Base-by-base conservation (phyloP, 2,329 filamentous ascomycete species). In the Fusarium nodosum region DNA sequence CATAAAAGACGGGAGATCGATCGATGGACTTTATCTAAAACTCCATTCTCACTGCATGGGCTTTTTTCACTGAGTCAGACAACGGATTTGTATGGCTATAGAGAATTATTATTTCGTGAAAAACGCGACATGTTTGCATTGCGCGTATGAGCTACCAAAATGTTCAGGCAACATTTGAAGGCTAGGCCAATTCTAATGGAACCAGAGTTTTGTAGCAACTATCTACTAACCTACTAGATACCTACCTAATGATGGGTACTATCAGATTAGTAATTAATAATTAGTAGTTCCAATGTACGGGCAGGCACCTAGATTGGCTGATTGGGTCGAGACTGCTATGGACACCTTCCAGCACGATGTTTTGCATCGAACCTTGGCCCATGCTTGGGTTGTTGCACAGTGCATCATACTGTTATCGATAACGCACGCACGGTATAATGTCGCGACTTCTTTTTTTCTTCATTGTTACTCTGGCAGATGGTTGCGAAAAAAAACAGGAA, bases 1-100 rank as follows among this genome's bases (percentile, higher is more conserved):
- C 41, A 36, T 12, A 39, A 34, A 52, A 12, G 26, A 66, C 26
- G 18, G 42, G 33, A 50, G 61, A 66, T 65, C 62, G 61, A 65
- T 65, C 62, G 54, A 60, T 48, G 11, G 12, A 20, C 36, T 36
- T 48, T 41, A 52, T 28, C 48, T 39, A 54, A 66, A 55, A 39
- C 36, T 63, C 58, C 26, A 31, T 33, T 28, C n/a, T 46, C 24
- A 44, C 34, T 30, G 45, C 36, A 46, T 57, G 33, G 33, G 13
- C 39, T 51, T 59, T 30, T 45, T 58, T 26, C n/a, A 45, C 52
- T 26, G 28, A 51, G 52, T 51, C 38, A 64, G 51, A 20, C n/a
- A 58, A 31, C 8, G 41, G 28, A 22, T 20, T n/a, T 36, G 36
- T 36, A 9, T 30, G 57, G 26, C 18, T 34, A 39, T 18, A 20